Evolutionary conservation across 1,284 basidiomycete genomes (phyloP), one percentile per base, ranked within the genome.

Genomic region (Boletus nobilissimus): DNA sequence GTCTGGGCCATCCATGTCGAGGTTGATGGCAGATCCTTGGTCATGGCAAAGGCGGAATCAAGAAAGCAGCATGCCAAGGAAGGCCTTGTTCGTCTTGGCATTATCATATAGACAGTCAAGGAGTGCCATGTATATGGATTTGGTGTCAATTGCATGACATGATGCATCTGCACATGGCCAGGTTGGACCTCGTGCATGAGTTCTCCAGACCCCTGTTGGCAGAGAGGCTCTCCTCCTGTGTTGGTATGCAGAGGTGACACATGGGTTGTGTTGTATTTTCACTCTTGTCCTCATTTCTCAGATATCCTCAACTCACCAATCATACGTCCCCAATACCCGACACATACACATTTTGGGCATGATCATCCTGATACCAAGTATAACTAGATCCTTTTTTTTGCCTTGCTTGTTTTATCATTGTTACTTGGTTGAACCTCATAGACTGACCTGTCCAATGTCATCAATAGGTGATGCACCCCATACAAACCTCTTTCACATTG

Each of bases 381-480:
- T 36, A 38, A 63, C 63, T 72, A 48, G 36, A 79, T 70, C 60
- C 51, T 40, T 22, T 65, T 54, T 64, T 39, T 32, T 11, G 32
- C 46, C 26, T 19, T 43, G 22, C 19, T 22, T 22, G 39, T 26
- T n/a, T 70, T 39, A 78, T 75, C 73, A 64, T 29, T 29, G 74
- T 64, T 64, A 38, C 36, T 51, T 40, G 10, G 34, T 67, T 7
- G 77, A 79, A n/a, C 67, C 85, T 82, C 64, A 77, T 51, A 76
- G 36, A 63, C 80, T 40, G 75, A 90, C 43, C 40, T 84, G 84
- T 60, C 92, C 93, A 38, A 91, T 83, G 65, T 89, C 88, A 79
- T 94, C 92, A 71, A 94, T 87, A 3, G 92, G 87, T 18, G 93
- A 93, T n/a, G 94, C 93, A 63, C 92, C 92, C 91, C 91, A 93